Evolutionary conservation across 768 basidiomycete species (phyloP).

Genomic region (Aureoboletus auriporus): DNA sequence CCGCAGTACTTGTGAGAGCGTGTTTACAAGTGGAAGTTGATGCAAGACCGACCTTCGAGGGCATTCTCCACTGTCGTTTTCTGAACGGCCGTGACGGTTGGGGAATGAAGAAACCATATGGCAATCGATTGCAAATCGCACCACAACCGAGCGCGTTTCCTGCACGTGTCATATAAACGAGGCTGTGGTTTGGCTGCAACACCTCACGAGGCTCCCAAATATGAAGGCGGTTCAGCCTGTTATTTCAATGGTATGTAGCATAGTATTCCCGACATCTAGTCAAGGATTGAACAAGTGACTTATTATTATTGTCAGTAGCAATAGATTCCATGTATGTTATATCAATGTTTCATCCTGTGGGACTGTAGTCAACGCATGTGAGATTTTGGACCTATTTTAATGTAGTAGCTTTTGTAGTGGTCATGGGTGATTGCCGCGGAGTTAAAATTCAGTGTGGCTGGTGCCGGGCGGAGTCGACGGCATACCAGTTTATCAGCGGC

Average conservation of each 20-base stretch:
- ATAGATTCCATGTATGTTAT: too few species aligned
- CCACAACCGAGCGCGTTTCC: conserved; percentile 33
- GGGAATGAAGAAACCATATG: conserved; percentile 39
- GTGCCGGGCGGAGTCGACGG: conserved; percentile 41
- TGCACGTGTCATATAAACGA: conserved; percentile 20
- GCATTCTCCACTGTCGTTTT: conserved; percentile 76
- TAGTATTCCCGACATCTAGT: too few species aligned
- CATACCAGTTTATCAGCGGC: conserved; percentile 45
- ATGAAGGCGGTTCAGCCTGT: not conserved
- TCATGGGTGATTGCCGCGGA: conserved; percentile 1
- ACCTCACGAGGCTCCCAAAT: conserved; percentile 2
- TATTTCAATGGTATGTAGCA: too few species aligned
- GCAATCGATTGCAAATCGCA: conserved; percentile 18
- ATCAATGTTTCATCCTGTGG: too few species aligned
- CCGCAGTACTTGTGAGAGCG: conserved; percentile 74
- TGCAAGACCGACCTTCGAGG: conserved; percentile 83
- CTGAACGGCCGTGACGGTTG: conserved; percentile 76
- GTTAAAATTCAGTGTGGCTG: conserved; percentile 13
- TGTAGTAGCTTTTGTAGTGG: too few species aligned
- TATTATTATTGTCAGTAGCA: too few species aligned
- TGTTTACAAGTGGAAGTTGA: conserved; percentile 79
- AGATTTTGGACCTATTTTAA: too few species aligned
- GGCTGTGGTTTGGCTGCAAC: conserved; percentile 5
- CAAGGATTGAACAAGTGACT: too few species aligned
- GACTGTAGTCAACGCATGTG: too few species aligned